Evolutionary conservation across 176 grass and related monocot species (phyloP).

Genomic region (sorghum (Sorghum bicolor)): Sorghum_bicolor_NCBIv3 NC_012879.2:61212501-61213000

Average conservation of each 20-base stretch:
- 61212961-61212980: background rate
- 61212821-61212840: conserved; percentile 77
- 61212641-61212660: background rate
- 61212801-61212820: conserved; percentile 63
- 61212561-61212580: background rate
- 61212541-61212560: background rate
- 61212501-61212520: background rate
- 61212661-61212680: conserved; percentile 15
- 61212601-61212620: background rate
- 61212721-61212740: background rate
- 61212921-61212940: background rate
- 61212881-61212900: conserved; percentile 49
- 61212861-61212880: conserved; percentile 75
- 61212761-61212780: background rate
- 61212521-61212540: background rate
- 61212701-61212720: conserved; percentile 1
- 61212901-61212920: conserved; percentile 20
- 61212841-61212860: conserved; percentile 63
- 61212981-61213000: conserved; percentile 72
- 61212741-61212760: background rate
- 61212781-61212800: conserved; percentile 51
- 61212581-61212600: background rate
- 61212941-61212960: background rate
- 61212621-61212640: background rate
- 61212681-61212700: background rate